Base-by-base conservation (phyloP, 2,329 filamentous ascomycete species). In the Lachnellula subtilissima region DNA sequence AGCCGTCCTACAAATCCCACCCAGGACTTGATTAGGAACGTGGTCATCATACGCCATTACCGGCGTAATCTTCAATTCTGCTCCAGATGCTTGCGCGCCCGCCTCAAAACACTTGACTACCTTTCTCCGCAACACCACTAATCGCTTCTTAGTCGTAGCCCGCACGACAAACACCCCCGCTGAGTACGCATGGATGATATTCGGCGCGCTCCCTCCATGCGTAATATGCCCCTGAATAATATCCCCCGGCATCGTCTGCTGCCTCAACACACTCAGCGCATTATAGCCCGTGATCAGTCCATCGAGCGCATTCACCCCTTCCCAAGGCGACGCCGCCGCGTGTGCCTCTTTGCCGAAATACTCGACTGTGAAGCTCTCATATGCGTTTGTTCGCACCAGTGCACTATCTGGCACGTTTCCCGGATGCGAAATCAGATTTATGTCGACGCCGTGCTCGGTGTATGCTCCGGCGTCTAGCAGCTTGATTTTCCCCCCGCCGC, bases 271-370 rank as follows among this genome's bases (percentile, higher is more conserved):
- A 42, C 60, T 63, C 4, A 73, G 56, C 9, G 59, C 67, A 52
- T 66, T 70, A 56, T 74, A 74, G 2, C 69, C 70, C 14, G 64
- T 61, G n/a, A 70, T 67, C 4, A 70, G 57, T 19, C 72, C 73
- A 59, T 75, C 73, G 4, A 74, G 68, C 0, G 73, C 73, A 53
- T 75, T 75, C 47, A 73, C 61, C 2, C 73, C 73, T 9, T 68
- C 63, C 71, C 70, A 74, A 1, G 73, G 73, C 43, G 64, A 64
- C 12, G 66, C 68, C n/a, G 70, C 73, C 14, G 73, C 72, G 55
- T 74, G 73, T 14, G 73, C 80, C 54, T 77, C 77, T 50, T 74
- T 75, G 1, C 82, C 83, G 1, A 75, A 74, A 59, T 81, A 84
- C 15, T 77, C 76, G 0, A 78, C 79, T 19, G 73, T 74, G 59